Evolutionary conservation across 257 asterid species (phyloP), one percentile per base, ranked within the genome.

Genomic region (Rehmannia glutinosa): DNA sequence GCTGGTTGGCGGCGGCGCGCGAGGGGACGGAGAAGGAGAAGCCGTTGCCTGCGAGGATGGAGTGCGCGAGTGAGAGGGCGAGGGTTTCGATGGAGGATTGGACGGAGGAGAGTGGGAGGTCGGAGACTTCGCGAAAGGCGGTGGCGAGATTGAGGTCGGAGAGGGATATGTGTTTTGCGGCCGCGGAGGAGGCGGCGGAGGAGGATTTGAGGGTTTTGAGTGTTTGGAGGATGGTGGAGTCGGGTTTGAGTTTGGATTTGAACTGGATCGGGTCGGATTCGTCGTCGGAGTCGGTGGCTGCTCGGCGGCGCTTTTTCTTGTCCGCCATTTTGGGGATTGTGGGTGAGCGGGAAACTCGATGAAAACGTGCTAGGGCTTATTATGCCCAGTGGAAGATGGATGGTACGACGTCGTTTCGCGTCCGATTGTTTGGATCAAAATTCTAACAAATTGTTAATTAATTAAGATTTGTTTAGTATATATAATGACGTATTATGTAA

Each of bases 1-100:
- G 93, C 75, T 88, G 96, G 73, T 91, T 91, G 17, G 86, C 86
- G 73, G 95, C 63, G 77, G 96, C 75, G 74, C 96, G 95, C 20
- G 97, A 91, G 23, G 96, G 97, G 51, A 86, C 91, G 30, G 87
- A 71, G 78, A 80, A 83, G 63, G 95, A 78, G 78, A 91, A 85
- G 7, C 96, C 96, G 67, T 77, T 35, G 3, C 93, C 93, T 70
- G 89, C 20, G 84, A 88, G 91, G 66, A 91, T 88, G 15, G 97
- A 91, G 75, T 78, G 95, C 0, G 96, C 80, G 60, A 91, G 77
- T 9, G 78, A 65, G 76, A 88, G 85, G 8, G 84, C 66, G 62
- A 88, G 70, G 0, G 93, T 71, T 65, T 86, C 96, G 47, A 88
- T 88, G 55, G 76, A 36, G 61, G 89, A 80, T 15, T 84, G 87